Base-by-base conservation (phyloP, 306 rosid species). In the Gleditsia sinensis region DNA sequence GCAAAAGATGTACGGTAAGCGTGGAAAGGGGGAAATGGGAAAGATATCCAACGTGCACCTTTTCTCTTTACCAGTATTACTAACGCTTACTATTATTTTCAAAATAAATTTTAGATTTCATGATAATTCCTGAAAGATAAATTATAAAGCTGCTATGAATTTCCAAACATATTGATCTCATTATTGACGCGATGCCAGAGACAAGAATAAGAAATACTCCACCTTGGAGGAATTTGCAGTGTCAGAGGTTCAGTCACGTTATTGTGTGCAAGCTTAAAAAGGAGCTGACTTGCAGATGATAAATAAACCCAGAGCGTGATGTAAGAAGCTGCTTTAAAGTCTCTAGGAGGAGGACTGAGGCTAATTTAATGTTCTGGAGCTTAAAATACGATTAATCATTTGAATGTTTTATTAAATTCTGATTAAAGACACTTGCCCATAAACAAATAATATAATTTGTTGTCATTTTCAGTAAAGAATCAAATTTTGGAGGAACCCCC, bases 251-350 rank as follows among this genome's bases (percentile, higher is more conserved):
- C 58, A 81, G 59, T 39, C 58, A 74, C 81, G 67, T 71, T 80
- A 59, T 58, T 80, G 86, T 78, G 72, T 78, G 65, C 34, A 75
- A 77, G 86, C 82, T 49, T 59, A 81, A 76, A 77, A 72, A 53
- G 51, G 8, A 54, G 75, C 72, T 74, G 82, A 75, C 78, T 73
- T 73, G 72, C 68, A 72, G 67, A 69, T 59, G 28, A 53, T 57
- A 76, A 75, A 67, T 32, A 80, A 71, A 50, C 75, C 59, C 61
- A 84, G 83, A 76, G 85, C 83, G 75, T 86, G 92, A 79, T 79
- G 83, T 77, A 79, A 89, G 88, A 85, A 67, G 32, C 74, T 56
- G 39, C 80, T 72, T 49, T 69, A 13, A 60, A 30, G 43, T 67
- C 70, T 61, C 60, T n/a, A n/a, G n/a, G n/a, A n/a, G n/a, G n/a